These are phyloP conservation scores for Fusarium domesticum DNA, from an alignment of 2,329 filamentous ascomycete species.

Conservation along the genomic window DNA sequence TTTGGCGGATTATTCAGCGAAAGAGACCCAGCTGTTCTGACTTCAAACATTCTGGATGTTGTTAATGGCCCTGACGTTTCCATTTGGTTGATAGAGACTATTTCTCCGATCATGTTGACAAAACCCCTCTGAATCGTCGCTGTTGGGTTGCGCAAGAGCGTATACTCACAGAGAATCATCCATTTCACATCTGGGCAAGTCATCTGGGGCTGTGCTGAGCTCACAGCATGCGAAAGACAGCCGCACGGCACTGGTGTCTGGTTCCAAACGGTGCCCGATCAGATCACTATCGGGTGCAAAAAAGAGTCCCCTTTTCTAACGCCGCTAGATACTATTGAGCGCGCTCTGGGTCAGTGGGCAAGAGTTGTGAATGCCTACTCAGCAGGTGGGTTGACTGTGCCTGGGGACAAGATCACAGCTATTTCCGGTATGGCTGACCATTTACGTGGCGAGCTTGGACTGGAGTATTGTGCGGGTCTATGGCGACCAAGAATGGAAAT, in stretches of 20 bases:
- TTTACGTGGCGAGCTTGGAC: background rate
- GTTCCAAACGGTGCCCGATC: background rate
- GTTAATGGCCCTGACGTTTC: background rate
- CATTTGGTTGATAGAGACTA: conserved; percentile 4
- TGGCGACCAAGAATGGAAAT: conserved; percentile 12
- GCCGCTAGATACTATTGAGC: background rate
- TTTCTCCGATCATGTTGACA: conserved; percentile 4
- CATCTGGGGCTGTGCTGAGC: conserved; percentile 12
- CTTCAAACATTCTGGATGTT: background rate
- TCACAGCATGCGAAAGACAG: conserved; percentile 1
- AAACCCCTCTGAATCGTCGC: conserved; percentile 5
- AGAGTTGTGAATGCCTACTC: conserved; percentile 12
- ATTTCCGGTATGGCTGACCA: conserved; percentile 10
- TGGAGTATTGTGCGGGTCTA: conserved; percentile 12
- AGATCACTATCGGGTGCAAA: conserved; percentile 4
- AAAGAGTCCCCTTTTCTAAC: background rate
- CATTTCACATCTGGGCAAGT: conserved; percentile 12
- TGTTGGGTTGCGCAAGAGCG: conserved; percentile 16
- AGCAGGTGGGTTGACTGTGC: conserved; percentile 3
- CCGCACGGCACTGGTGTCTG: background rate
- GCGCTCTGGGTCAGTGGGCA: conserved; percentile 7
- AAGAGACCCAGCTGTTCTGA: background rate
- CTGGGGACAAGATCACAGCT: conserved; percentile 9
- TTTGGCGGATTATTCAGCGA: conserved; percentile 3
- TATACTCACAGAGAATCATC: conserved; percentile 7